A percentile compares a stretch with the other conserved stretches of the same genome.
Conservation (phyloP, 306 rosid species). For the Gynostemma pentaphyllum region DNA sequence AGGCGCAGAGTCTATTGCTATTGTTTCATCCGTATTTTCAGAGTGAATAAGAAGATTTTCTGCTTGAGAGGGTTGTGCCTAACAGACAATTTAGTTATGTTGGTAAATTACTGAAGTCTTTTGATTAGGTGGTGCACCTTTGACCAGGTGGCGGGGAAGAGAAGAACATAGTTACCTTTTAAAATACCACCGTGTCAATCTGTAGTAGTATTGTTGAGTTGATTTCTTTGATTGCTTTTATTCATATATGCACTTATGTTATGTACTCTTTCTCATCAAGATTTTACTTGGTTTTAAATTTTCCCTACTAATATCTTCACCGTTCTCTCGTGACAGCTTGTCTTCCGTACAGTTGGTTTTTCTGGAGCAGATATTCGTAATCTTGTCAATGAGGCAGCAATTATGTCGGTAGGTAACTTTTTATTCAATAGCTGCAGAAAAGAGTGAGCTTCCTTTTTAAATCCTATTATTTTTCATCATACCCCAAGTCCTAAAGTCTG, state of each 20-base stretch:
- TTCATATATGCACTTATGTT: not conserved
- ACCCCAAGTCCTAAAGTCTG: not conserved
- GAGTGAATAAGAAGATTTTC: too few species aligned
- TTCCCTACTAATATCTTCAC: conserved; percentile 6
- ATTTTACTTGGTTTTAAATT: not conserved
- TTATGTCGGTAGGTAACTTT: conserved; percentile 71
- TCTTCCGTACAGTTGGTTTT: conserved; percentile 92
- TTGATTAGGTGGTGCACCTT: not conserved
- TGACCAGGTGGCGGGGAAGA: not conserved
- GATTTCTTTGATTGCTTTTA: not conserved
- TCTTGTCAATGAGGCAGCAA: conserved; percentile 94
- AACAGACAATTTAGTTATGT: not conserved
- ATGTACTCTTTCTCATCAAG: not conserved
- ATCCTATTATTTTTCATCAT: not conserved
- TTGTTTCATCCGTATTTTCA: too few species aligned
- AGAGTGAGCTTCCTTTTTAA: not conserved
- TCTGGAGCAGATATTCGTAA: conserved; percentile 94
- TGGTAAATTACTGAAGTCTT: not conserved
- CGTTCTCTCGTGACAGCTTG: conserved; percentile 54
- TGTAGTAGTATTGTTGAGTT: not conserved
- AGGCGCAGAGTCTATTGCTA: too few species aligned
- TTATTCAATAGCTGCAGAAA: not conserved
- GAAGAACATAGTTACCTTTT: not conserved
- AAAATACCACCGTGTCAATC: not conserved
- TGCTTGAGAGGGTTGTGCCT: too few species aligned